These are phyloP conservation scores for Lagerstroemia speciosa DNA, from an alignment of 345 rosid genomes.

Conservation along the genomic window DNA sequence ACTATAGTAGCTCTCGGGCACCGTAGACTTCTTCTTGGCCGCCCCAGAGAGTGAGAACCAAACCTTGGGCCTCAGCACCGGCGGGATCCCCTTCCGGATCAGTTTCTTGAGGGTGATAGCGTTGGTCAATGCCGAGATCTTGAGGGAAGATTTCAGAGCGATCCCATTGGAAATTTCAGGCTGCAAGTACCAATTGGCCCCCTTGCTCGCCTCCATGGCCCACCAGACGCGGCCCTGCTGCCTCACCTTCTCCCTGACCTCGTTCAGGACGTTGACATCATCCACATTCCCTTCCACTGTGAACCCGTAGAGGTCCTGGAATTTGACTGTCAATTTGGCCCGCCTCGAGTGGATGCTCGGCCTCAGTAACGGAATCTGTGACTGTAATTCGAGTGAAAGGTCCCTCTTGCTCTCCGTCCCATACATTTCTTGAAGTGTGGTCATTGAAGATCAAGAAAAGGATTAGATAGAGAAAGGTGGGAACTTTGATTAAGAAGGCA, in stretches of 20 bases:
- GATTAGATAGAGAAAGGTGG: neutral
- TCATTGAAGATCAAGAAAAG: neutral
- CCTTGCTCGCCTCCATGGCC: conserved; percentile 97
- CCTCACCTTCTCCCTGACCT: conserved; percentile 95
- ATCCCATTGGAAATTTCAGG: conserved; percentile 68
- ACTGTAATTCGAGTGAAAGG: conserved; percentile 54
- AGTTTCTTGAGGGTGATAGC: conserved; percentile 81
- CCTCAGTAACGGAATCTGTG: conserved; percentile 74
- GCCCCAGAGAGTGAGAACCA: conserved; percentile 99
- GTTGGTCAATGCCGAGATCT: conserved; percentile 65
- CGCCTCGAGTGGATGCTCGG: conserved; percentile 96
- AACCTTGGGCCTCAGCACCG: conserved; percentile 88
- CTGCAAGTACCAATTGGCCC: conserved; percentile 96
- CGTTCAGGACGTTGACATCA: conserved; percentile 86
- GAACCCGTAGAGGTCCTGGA: conserved; percentile 91
- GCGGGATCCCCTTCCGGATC: conserved; percentile 95
- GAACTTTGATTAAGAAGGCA: neutral
- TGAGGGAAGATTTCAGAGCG: conserved; percentile 77
- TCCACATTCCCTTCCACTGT: conserved; percentile 98
- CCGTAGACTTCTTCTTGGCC: conserved; percentile 98
- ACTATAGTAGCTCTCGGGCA: conserved; percentile 86
- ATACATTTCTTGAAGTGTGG: conserved; percentile 35
- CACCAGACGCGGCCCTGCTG: conserved; percentile 97
- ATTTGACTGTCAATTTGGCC: conserved; percentile 82
- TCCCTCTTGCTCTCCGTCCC: conserved; percentile 60